Base-by-base conservation (phyloP, 306 rosid species). In the Leucaena leucocephala region DNA sequence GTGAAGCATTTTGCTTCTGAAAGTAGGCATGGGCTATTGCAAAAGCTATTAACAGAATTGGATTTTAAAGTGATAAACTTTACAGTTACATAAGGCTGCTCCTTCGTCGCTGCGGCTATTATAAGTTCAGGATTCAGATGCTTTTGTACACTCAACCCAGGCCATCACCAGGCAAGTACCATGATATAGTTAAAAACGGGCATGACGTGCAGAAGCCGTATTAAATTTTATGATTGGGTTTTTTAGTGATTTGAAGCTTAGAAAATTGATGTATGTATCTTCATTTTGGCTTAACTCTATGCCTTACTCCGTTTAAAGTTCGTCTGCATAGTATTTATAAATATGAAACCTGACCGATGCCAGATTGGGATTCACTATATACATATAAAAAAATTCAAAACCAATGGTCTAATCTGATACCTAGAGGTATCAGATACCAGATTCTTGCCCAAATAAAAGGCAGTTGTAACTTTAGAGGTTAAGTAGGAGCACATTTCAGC, bases 61-160 rank as follows among this genome's bases (percentile, higher is more conserved):
- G 62, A 17, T 16, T 54, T 16, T 17, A 35, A 65, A 46, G 44
- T 59, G 8, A 43, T 16, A 40, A 68, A 2, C 50, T 52, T 65
- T 16, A 36, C 66, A 65, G 45, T 65, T 66, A 43, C 34, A 27
- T 15, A 73, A 82, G 72, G 85, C 79, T 82, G 78, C 70, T n/a
- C 52, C 61, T 76, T 52, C 55, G 43, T 71, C 49, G 1, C 42
- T 19, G 63, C 48, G 49, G 40, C 42, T 52, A 58, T 11, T 8
- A 49, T 16, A 42, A 44, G 71, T 71, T 77, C 79, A 65, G 39
- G 15, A 75, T 71, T 77, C 79, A 55, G 39, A 72, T 38, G 71
- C 57, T 50, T 40, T 36, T 69, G 38, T n/a, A 40, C 61, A 21
- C 36, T 17, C 35, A 83, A 74, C 42, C 82, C 35, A 83, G 75